Conservation (phyloP, 164 flowering plant genomes). For the Aristolochia californica region DNA sequence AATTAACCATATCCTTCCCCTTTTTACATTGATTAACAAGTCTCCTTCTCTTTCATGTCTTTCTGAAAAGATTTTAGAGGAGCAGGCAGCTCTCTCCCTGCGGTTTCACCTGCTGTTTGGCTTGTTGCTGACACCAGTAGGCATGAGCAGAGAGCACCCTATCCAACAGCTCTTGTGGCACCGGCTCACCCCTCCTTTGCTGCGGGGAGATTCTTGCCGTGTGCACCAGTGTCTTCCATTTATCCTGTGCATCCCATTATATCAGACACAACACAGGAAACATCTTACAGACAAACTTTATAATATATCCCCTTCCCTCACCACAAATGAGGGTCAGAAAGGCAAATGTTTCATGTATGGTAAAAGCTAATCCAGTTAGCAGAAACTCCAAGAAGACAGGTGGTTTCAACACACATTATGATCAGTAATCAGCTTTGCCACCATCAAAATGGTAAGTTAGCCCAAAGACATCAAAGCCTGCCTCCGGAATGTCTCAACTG, state of each 20-base stretch:
- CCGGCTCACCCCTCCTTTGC: constrained; percentile 95
- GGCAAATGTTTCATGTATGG: no score
- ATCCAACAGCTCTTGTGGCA: constrained; percentile 88
- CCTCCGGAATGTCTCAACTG: no score
- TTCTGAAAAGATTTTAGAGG: constrained; percentile 8
- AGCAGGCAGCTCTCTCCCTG: constrained; percentile 18
- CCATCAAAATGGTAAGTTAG: no score
- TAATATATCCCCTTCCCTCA: no score
- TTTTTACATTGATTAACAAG: neutral
- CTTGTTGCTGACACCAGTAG: constrained; percentile 80
- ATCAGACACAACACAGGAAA: neutral
- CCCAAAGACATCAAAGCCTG: no score
- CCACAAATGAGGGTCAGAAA: no score
- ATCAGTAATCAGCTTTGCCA: no score
- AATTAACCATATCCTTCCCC: constrained; percentile 1
- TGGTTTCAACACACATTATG: no score
- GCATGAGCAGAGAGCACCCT: constrained; percentile 74
- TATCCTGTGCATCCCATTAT: constrained; percentile 47
- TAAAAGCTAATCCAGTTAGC: no score
- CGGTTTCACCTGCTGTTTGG: constrained; percentile 51
- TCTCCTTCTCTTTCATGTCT: neutral
- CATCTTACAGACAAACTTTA: no score
- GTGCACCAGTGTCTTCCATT: constrained; percentile 97
- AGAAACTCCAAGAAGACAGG: no score
- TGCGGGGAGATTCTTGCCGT: constrained; percentile 88